phyloP scores from a whole-genome alignment of 345 rosid genomes.

The Gossypium australe region DNA sequence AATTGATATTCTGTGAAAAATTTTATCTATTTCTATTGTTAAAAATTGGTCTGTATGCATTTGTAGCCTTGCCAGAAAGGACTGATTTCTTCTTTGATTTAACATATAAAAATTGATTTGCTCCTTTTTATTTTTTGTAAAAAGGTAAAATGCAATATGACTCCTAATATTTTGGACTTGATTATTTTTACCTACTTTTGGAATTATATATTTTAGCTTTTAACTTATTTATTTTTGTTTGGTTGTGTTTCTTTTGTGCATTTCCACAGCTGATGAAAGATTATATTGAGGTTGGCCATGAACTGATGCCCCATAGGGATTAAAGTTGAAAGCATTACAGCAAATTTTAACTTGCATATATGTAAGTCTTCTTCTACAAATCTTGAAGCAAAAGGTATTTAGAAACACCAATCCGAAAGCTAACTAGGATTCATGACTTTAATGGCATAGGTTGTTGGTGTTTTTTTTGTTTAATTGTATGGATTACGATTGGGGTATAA shows the following conservation, averaged over 20 bases:
- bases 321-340: background rate
- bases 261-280: constrained; percentile 32
- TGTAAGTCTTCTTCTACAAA: background rate
- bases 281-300: constrained; percentile 25
- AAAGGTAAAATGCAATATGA: too few species aligned
- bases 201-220: too few species aligned
- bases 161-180: accelerated
- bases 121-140: too few species aligned
- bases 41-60: too few species aligned
- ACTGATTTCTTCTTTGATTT: too few species aligned
- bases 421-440: constrained; percentile 23
- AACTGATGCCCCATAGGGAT: constrained; percentile 38
- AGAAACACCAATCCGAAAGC: constrained; percentile 18
- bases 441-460: background rate
- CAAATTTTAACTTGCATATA: background rate
- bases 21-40: too few species aligned
- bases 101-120: too few species aligned
- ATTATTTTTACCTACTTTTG: too few species aligned
- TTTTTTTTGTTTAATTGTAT: background rate
- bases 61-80: too few species aligned
- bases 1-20: too few species aligned
- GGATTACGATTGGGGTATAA: background rate
- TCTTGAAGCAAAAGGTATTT: constrained; percentile 7
- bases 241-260: background rate
- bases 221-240: too few species aligned